Conservation (phyloP, 768 basidiomycete genomes). For the Boletus huronensis region DNA sequence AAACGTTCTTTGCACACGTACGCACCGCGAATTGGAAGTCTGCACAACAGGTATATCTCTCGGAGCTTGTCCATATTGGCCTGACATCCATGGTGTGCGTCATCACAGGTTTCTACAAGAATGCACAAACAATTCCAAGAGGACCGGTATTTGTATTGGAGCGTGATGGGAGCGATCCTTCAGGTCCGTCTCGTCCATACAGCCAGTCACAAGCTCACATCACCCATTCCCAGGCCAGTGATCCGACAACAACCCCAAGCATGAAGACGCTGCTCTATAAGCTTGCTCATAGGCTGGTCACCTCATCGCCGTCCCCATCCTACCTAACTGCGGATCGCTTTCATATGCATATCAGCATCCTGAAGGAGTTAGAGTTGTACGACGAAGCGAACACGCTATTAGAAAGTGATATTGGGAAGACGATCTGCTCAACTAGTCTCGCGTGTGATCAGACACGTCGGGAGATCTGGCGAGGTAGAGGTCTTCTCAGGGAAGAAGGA, state of each 20-base stretch:
- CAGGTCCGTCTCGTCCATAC: conserved; percentile 48
- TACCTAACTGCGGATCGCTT: conserved; percentile 72
- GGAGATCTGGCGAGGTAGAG: conserved; percentile 60
- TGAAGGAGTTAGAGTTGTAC: conserved; percentile 62
- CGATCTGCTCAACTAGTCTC: conserved; percentile 66
- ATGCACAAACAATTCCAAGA: conserved; percentile 84
- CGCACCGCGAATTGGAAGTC: conserved; percentile 81
- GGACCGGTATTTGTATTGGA: conserved; percentile 82
- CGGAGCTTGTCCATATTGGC: not conserved
- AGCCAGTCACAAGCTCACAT: conserved; percentile 8
- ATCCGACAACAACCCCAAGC: conserved; percentile 52
- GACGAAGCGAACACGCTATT: conserved; percentile 71
- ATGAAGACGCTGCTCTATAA: conserved; percentile 71
- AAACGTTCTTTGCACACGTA: conserved; percentile 83
- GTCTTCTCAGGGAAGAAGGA: conserved; percentile 58
- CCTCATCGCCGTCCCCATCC: conserved; percentile 59
- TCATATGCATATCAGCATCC: conserved; percentile 67
- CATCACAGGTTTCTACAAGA: conserved; percentile 63
- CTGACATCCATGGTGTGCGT: not conserved
- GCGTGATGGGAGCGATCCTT: conserved; percentile 71
- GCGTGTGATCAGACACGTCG: conserved; percentile 73
- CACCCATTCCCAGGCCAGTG: conserved; percentile 57
- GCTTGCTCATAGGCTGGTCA: conserved; percentile 71
- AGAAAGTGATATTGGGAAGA: conserved; percentile 63
- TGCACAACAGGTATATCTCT: conserved; percentile 65